These are phyloP conservation scores for Nicotiana undulata DNA, from an alignment of 257 asterid genomes.

Conservation along the genomic window DNA sequence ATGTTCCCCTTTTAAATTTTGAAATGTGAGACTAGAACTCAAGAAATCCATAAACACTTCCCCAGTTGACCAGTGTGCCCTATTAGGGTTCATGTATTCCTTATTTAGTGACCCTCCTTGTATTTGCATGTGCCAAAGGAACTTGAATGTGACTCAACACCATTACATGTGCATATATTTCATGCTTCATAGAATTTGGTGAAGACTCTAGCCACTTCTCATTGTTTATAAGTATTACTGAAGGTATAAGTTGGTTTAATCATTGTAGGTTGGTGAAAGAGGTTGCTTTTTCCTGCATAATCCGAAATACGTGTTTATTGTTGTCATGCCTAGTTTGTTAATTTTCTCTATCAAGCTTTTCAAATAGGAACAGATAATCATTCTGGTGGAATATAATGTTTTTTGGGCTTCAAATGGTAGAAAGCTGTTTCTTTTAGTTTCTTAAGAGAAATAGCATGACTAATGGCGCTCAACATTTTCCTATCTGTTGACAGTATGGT, in stretches of 20 bases:
- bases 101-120: neutral
- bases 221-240: neutral
- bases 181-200: neutral
- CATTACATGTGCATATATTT: neutral
- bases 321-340: neutral
- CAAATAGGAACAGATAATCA: neutral
- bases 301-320: neutral
- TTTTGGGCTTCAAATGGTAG: neutral
- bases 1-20: slow-evolving; percentile 4
- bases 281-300: neutral
- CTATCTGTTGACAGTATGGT: slow-evolving; percentile 46
- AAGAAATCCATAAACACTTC: neutral
- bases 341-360: neutral
- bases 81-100: neutral
- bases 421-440: neutral
- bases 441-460: neutral
- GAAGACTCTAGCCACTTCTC: neutral
- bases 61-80: neutral
- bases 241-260: neutral
- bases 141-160: neutral
- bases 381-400: neutral
- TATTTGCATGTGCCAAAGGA: neutral
- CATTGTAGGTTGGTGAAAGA: neutral
- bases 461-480: neutral
- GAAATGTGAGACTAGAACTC: slow-evolving; percentile 1